phyloP scores from a whole-genome alignment of 148 eudicot genomes.

The Suaeda aralocaspica region DNA sequence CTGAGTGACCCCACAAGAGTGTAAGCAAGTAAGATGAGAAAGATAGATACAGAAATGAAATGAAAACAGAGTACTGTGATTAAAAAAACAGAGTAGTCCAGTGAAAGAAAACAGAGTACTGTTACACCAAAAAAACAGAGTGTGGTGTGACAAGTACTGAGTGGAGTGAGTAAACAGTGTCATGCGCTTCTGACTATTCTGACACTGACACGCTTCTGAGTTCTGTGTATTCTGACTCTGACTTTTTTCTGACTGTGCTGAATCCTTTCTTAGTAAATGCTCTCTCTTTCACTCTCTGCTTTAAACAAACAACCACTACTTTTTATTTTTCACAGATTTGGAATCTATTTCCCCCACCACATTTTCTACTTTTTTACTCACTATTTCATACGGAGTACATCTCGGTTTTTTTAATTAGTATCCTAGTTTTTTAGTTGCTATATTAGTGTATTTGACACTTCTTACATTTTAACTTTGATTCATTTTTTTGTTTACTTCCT shows the following conservation, averaged over 20 bases:
- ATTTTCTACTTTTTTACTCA: too few species aligned
- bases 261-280: slow-evolving; percentile 18
- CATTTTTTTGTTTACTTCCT: too few species aligned
- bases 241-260: background rate
- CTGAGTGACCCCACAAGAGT: slow-evolving; percentile 14
- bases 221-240: slow-evolving; percentile 15
- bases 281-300: too few species aligned
- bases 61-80: background rate
- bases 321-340: slow-evolving; percentile 15
- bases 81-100: slow-evolving; percentile 7
- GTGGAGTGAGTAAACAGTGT: too few species aligned
- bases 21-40: background rate
- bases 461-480: too few species aligned
- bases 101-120: slow-evolving; percentile 20
- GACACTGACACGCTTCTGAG: background rate
- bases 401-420: too few species aligned
- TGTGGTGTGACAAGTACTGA: too few species aligned
- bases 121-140: too few species aligned
- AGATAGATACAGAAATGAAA: background rate
- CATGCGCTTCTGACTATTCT: slow-evolving; percentile 16
- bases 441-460: too few species aligned
- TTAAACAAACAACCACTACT: too few species aligned
- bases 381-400: too few species aligned
- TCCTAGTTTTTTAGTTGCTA: too few species aligned
- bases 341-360: background rate